Conservation (phyloP, 768 basidiomycete species). For the Tulasnella calospora region DNA sequence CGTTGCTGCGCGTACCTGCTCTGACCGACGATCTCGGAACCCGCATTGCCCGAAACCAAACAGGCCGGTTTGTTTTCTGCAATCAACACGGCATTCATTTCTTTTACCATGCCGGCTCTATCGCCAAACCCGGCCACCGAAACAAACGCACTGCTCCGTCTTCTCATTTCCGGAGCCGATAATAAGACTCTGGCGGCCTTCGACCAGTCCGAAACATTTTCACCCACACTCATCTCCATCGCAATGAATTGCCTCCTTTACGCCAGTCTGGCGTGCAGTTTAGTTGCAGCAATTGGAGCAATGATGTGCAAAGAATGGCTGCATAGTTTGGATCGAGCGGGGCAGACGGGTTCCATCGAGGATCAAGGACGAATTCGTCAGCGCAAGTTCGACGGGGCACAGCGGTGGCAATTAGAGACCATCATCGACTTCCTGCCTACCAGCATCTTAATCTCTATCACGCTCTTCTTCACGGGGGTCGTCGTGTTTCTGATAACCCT, state of each 20-base stretch:
- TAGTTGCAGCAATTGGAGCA: background rate
- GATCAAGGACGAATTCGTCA: background rate
- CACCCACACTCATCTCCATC: background rate
- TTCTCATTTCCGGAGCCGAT: background rate
- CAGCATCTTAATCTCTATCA: background rate
- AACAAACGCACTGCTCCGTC: background rate
- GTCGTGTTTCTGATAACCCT: background rate
- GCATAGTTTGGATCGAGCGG: background rate
- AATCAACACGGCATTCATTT: conserved; percentile 1
- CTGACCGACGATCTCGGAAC: too few relatives aligned
- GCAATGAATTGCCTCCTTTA: background rate
- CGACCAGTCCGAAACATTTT: background rate
- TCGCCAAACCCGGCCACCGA: background rate
- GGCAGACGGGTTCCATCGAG: background rate
- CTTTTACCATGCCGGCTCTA: background rate
- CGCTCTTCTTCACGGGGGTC: background rate
- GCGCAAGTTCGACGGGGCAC: conserved; percentile 6
- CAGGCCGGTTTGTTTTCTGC: conserved; percentile 8
- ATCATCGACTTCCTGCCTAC: background rate
- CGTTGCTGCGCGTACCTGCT: too few relatives aligned
- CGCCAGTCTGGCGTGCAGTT: conserved; percentile 8
- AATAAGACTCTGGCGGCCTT: background rate
- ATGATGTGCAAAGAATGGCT: conserved; percentile 9
- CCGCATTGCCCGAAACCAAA: background rate
- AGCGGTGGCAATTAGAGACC: background rate